Base-by-base conservation (phyloP, 2,329 filamentous ascomycete genomes). In the Epichloe amarillans region DNA sequence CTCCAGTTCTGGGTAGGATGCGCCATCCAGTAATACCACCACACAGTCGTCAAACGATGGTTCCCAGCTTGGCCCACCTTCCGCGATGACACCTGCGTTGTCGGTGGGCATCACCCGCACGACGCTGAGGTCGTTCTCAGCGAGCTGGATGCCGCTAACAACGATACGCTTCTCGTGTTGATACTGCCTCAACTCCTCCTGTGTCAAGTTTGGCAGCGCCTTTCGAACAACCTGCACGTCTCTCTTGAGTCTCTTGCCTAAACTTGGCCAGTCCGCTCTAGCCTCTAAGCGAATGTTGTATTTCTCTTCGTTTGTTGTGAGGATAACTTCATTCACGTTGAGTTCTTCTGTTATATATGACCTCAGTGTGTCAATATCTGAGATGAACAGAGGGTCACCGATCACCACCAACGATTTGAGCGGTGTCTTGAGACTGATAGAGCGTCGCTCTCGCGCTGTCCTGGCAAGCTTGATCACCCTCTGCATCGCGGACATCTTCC, bases 241-340 rank as follows among this genome's bases (percentile, higher is more conserved):
- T 69, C 93, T 93, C 75, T 91, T 93, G 58, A 95, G 76, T 72
- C 94, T 95, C 77, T 93, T 93, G 54, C 89, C 89, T 11, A 95
- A 75, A 3, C 84, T 84, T 21, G 89, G 87, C 82, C 89, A 94
- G 66, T 95, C 44, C 88, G 87, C 88, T 46, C 77, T 78, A 6
- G 88, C 85, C 54, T 84, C 85, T 66, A 94, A 91, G 87, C 81
- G 38, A n/a, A 95, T 86, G 48, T 86, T 84, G 71, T 94, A 93
- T 63, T 83, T 84, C 50, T 80, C 82, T 67, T 95, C 88, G 57
- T 95, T 86, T 14, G 78, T 82, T 5, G 86, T 88, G 51, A 94
- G 72, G n/a, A 91, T 71, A 23, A 95, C 71, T 33, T 46, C 44
- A 4, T 30, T 21, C 54, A 95, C 76, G 63, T 95, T 95, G 47